phyloP scores from a whole-genome alignment of 768 basidiomycete species.

The Termitomyces sp. region DNA sequence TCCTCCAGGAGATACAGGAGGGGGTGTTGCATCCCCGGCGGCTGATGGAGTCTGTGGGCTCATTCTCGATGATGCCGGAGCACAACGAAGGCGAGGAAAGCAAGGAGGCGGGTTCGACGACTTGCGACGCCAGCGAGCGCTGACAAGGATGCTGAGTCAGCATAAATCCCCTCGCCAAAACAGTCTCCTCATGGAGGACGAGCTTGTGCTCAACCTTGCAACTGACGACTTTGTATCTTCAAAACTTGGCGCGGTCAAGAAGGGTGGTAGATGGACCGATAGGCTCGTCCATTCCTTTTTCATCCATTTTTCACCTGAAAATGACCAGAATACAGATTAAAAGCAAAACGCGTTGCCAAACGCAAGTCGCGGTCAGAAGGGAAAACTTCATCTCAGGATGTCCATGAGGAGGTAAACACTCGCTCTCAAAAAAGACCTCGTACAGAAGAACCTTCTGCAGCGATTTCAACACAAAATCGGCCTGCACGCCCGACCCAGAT shows the following conservation, averaged over 20 bases:
- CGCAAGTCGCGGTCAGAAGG: conserved; percentile 44
- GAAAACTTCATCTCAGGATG: conserved; percentile 12
- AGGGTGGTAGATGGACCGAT: conserved; percentile 74
- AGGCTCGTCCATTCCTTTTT: conserved; percentile 40
- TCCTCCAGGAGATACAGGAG: conserved; percentile 68
- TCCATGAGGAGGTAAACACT: conserved; percentile 15
- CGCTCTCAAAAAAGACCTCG: conserved; percentile 45
- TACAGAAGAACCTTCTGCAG: conserved; percentile 16
- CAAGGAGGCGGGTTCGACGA: not conserved
- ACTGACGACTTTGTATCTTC: conserved; percentile 26
- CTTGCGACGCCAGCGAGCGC: conserved; percentile 1
- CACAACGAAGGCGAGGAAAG: not conserved
- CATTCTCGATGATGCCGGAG: conserved; percentile 4
- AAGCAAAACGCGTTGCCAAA: conserved; percentile 68
- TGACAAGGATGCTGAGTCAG: conserved; percentile 20
- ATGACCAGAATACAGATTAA: conserved; percentile 43
- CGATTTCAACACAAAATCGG: conserved; percentile 18
- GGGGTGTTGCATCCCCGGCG: conserved; percentile 43
- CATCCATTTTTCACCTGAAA: conserved; percentile 13
- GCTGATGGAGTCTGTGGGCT: conserved; percentile 37
- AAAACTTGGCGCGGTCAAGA: conserved; percentile 29
- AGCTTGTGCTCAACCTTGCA: conserved; percentile 69
- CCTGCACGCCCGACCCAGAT: conserved; percentile 46
- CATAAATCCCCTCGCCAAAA: conserved; percentile 4
- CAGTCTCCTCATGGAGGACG: conserved; percentile 59